Evolutionary conservation across 1,284 basidiomycete genomes (phyloP).

Genomic region (Boletus sp.): DNA sequence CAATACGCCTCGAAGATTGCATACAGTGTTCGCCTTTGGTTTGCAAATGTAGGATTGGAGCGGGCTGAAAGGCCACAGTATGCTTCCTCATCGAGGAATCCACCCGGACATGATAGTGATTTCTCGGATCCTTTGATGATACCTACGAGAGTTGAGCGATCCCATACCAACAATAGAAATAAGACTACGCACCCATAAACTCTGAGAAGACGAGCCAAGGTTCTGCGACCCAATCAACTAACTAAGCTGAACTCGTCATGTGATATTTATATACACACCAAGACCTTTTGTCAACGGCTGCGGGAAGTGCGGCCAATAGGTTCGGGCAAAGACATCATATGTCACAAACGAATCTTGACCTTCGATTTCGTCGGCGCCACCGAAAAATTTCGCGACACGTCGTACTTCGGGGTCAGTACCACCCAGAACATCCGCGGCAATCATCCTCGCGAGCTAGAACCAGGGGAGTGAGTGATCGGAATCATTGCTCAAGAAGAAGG

Average conservation of each 20-base stretch:
- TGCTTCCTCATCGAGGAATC: constrained; percentile 43
- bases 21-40: constrained; percentile 50
- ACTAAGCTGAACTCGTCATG: neutral
- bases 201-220: constrained; percentile 67
- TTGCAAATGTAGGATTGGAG: constrained; percentile 54
- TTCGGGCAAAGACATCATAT: constrained; percentile 49
- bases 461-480: constrained; percentile 1
- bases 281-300: constrained; percentile 54
- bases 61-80: constrained; percentile 53
- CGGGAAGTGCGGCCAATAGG: constrained; percentile 67
- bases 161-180: neutral
- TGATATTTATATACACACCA: constrained; percentile 37
- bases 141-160: constrained; percentile 37
- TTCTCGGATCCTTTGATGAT: constrained; percentile 67
- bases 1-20: constrained; percentile 55
- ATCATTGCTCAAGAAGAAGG: neutral
- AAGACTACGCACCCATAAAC: constrained; percentile 49
- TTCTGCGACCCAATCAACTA: constrained; percentile 38
- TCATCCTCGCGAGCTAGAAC: constrained; percentile 15
- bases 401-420: constrained; percentile 9
- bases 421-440: constrained; percentile 24
- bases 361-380: constrained; percentile 14
- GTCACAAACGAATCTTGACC: constrained; percentile 38
- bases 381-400: constrained; percentile 15
- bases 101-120: constrained; percentile 35